Conservation (phyloP, 495 filamentous ascomycete genomes). For the Talaromyces nanjingensis region DNA sequence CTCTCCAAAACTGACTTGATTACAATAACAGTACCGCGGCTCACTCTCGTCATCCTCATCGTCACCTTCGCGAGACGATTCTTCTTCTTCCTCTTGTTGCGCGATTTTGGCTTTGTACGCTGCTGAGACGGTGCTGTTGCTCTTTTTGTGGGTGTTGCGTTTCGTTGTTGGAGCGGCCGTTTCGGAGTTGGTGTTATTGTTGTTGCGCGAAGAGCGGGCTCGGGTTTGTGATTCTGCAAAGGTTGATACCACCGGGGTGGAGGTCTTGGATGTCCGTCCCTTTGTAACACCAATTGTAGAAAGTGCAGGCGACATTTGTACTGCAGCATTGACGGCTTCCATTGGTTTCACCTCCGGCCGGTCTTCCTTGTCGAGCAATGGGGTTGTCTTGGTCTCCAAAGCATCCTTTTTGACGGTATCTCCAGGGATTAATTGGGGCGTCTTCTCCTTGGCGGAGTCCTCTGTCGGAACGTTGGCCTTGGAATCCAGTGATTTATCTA, state of each 20-base stretch:
- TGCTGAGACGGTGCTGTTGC: slow-evolving; percentile 22
- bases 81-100: slow-evolving; percentile 41
- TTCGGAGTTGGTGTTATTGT: background rate
- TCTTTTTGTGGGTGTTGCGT: slow-evolving; percentile 60
- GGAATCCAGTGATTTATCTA: slow-evolving; percentile 32
- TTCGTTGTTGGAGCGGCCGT: slow-evolving; percentile 31
- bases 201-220: slow-evolving; percentile 17
- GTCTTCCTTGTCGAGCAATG: slow-evolving; percentile 13
- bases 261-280: slow-evolving; percentile 52
- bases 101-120: slow-evolving; percentile 21
- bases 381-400: slow-evolving; percentile 30
- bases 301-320: slow-evolving; percentile 1
- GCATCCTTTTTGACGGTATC: slow-evolving; percentile 19
- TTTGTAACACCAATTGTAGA: slow-evolving; percentile 13
- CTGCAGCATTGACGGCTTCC: background rate
- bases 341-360: background rate
- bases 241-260: slow-evolving; percentile 38
- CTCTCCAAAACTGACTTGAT: slow-evolving; percentile 87
- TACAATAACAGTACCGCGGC: slow-evolving; percentile 87
- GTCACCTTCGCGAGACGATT: slow-evolving; percentile 51
- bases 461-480: slow-evolving; percentile 26
- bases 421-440: slow-evolving; percentile 18
- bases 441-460: slow-evolving; percentile 21
- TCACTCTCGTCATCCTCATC: slow-evolving; percentile 74
- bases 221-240: slow-evolving; percentile 36